Conservation (phyloP, 257 asterid genomes). For the Asclepias syriaca region DNA sequence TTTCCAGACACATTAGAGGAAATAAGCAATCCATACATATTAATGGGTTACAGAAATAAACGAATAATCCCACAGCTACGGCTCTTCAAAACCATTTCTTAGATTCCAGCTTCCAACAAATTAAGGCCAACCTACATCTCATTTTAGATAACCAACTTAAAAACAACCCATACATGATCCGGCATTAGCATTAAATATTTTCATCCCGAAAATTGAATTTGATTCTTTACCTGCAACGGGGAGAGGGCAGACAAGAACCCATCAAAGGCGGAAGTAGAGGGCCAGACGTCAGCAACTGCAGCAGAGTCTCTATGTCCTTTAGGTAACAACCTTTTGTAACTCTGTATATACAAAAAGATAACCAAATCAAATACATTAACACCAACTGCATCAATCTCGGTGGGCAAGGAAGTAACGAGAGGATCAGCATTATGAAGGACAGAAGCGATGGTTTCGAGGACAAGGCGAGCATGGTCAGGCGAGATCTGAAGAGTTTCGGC, state of each 20-base stretch:
- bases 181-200: not conserved
- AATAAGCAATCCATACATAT: not conserved
- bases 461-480: conserved; percentile 56
- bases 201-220: not conserved
- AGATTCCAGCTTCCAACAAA: not conserved
- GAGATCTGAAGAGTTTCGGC: conserved; percentile 56
- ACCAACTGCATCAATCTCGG: conserved; percentile 52
- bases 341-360: conserved; percentile 65
- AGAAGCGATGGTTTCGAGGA: conserved; percentile 57
- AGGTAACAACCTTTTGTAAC: conserved; percentile 80
- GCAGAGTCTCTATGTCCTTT: conserved; percentile 90
- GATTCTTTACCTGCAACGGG: conserved; percentile 58
- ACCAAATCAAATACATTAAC: conserved; percentile 76
- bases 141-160: not conserved
- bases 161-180: not conserved
- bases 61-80: not conserved
- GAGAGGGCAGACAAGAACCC: conserved; percentile 78
- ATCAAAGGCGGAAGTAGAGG: conserved; percentile 84
- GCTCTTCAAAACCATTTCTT: not conserved
- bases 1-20: not conserved
- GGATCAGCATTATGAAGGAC: conserved; percentile 62
- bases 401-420: conserved; percentile 35
- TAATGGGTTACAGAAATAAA: not conserved
- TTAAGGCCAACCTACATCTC: not conserved
- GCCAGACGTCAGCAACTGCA: conserved; percentile 95